Percentiles rank a stretch among this genome's conserved stretches.
These are phyloP conservation scores for Staphylotrichum longicolle DNA, from an alignment of 495 filamentous ascomycete species.

Conservation along the genomic window DNA sequence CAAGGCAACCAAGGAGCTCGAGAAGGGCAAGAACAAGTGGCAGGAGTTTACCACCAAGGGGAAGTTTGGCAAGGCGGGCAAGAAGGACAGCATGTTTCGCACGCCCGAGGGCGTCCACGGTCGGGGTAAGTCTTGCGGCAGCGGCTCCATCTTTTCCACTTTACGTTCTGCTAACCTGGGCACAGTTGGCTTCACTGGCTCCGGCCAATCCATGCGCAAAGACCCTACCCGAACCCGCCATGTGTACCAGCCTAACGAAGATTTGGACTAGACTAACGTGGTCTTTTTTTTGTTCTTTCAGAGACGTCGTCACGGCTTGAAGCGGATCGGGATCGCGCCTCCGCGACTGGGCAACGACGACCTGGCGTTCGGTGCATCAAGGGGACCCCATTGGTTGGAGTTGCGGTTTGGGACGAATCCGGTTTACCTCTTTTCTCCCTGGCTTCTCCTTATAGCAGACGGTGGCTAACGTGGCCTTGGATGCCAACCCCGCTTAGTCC, in stretches of 20 bases:
- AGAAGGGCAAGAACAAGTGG: constrained; percentile 91
- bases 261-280: constrained; percentile 57
- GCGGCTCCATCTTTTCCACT: too few relatives aligned
- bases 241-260: constrained; percentile 79
- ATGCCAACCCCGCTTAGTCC: not conserved
- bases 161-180: constrained; percentile 36
- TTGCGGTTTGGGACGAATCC: constrained; percentile 20
- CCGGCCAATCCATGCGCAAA: constrained; percentile 90
- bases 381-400: constrained; percentile 7
- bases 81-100: constrained; percentile 97
- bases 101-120: constrained; percentile 82
- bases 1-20: constrained; percentile 84
- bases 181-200: constrained; percentile 91
- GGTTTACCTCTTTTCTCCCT: constrained; percentile 10
- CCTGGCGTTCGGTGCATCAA: constrained; percentile 3
- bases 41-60: constrained; percentile 83
- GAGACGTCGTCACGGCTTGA: constrained; percentile 14
- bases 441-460: constrained; percentile 6
- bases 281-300: constrained; percentile 24
- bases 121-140: constrained; percentile 59
- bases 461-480: constrained; percentile 27
- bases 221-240: constrained; percentile 79
- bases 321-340: not conserved
- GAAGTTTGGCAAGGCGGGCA: constrained; percentile 66
- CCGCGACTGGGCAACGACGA: not conserved